Evolutionary conservation across 2,329 filamentous ascomycete species (phyloP), one percentile per base, ranked within the genome.

Genomic region (Colletotrichum echinochloae): DNA sequence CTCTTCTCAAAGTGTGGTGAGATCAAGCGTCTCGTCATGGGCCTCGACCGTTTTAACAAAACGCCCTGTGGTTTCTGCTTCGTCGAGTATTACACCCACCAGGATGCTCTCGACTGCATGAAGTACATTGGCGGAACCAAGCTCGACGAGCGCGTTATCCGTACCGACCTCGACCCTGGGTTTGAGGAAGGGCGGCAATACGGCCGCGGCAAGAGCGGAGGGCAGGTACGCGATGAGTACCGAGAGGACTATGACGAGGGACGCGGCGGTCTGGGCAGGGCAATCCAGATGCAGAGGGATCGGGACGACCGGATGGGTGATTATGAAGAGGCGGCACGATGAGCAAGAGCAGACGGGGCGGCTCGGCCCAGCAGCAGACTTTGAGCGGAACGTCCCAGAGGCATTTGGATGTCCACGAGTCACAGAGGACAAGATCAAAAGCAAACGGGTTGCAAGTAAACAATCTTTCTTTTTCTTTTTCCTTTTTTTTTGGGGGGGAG

Each of bases 51-150:
- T 68, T 97, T 96, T 86, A 93, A 92, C 82, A 99, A 99, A 85
- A 99, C 96, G 0, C 96, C 96, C 1, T 99, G 96, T 82, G 96
- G 96, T 49, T 99, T 99, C 87, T 99, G 96, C 86, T 99, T 99
- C 79, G 96, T 99, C 78, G 96, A 99, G 83, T 99, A 99, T 84
- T 98, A 98, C 85, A 98, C 92, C 37, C 96, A 98, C 81, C 92
- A 97, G 79, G 96, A 99, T 81, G 96, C 96, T 11, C 88, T 99
- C 60, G 96, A 99, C 81, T 98, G 95, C 83, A 91, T 99, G 91
- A 99, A 98, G 83, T 99, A 98, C 80, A 92, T 99, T 77, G 96
- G 96, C 66, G 96, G 96, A 68, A 99, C 96, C 44, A 99, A 99
- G 85, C 89, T 99, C 55, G 96, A 99, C 81, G 96, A 99, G 86